Conservation (phyloP, 805 yeast species). For the Ogataea salicorniae region DNA sequence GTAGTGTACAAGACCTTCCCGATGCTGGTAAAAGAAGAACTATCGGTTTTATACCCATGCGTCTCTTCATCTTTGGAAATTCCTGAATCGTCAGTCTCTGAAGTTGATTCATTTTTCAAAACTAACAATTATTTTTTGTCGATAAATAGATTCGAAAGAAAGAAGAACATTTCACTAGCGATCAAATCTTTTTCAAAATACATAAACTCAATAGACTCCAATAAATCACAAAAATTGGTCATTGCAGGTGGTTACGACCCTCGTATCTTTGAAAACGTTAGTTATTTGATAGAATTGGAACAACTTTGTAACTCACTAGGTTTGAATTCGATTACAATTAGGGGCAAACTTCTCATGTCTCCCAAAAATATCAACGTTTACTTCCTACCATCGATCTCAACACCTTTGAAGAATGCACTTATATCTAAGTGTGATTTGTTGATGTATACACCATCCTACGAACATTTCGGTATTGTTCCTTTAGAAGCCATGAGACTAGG, state of each 20-base stretch:
- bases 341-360: slow-evolving; percentile 12
- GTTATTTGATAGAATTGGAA: slow-evolving; percentile 59
- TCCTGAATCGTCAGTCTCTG: slow-evolving; percentile 23
- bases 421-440: slow-evolving; percentile 54
- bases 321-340: slow-evolving; percentile 40
- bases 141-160: slow-evolving; percentile 83
- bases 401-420: slow-evolving; percentile 58
- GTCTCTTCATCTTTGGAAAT: slow-evolving; percentile 40
- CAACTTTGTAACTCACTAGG: slow-evolving; percentile 39
- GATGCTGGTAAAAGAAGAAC: slow-evolving; percentile 31
- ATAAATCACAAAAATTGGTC: slow-evolving; percentile 44
- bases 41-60: slow-evolving; percentile 72
- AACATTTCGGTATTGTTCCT: slow-evolving; percentile 98
- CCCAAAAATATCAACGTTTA: slow-evolving; percentile 23
- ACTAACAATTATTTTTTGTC: slow-evolving; percentile 52
- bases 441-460: slow-evolving; percentile 84
- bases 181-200: slow-evolving; percentile 56
- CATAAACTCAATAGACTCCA: slow-evolving; percentile 24
- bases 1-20: slow-evolving; percentile 65
- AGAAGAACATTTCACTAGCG: slow-evolving; percentile 79
- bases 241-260: slow-evolving; percentile 91
- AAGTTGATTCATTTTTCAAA: slow-evolving; percentile 33
- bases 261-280: slow-evolving; percentile 68
- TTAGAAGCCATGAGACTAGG: slow-evolving; percentile 86
- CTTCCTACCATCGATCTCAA: slow-evolving; percentile 77